These are phyloP conservation scores for Alternaria sp. DNA, from an alignment of 2,329 filamentous ascomycete species.

Conservation along the genomic window DNA sequence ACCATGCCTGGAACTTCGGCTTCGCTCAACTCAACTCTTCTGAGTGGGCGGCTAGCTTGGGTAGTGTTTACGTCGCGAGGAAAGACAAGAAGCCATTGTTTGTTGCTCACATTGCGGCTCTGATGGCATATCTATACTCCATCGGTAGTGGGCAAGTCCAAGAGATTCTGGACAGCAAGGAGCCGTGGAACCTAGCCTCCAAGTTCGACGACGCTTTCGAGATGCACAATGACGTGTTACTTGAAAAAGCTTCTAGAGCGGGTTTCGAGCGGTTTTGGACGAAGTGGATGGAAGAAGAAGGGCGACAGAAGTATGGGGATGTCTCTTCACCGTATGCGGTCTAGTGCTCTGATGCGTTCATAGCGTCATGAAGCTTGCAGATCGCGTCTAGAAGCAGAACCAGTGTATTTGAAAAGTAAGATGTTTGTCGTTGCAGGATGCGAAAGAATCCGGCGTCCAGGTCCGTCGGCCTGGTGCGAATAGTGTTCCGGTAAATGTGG, in stretches of 20 bases:
- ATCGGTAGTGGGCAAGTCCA: not conserved
- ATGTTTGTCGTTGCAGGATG: not conserved
- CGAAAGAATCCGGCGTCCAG: not conserved
- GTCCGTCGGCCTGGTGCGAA: not conserved
- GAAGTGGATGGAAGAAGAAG: not conserved
- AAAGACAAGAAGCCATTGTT: not conserved
- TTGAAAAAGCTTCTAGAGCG: not conserved
- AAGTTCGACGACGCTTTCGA: not conserved
- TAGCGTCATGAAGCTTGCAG: not conserved
- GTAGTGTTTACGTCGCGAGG: not conserved
- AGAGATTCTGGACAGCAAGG: not conserved
- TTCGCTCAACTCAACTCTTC: not conserved
- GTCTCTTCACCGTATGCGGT: not conserved
- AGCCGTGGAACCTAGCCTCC: not conserved
- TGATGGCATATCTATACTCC: not conserved
- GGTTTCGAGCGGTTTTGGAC: not conserved
- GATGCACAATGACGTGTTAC: no score
- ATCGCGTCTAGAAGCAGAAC: not conserved
- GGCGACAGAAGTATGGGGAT: not conserved
- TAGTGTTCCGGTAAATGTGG: not conserved
- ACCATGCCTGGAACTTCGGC: not conserved
- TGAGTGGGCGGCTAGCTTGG: not conserved
- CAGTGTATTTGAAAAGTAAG: not conserved
- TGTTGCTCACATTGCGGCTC: not conserved
- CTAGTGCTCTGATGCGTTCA: not conserved